Percentiles rank a stretch among this genome's conserved stretches.
These are phyloP conservation scores for Lactarius vividus DNA, from an alignment of 768 basidiomycete genomes.

Conservation along the genomic window DNA sequence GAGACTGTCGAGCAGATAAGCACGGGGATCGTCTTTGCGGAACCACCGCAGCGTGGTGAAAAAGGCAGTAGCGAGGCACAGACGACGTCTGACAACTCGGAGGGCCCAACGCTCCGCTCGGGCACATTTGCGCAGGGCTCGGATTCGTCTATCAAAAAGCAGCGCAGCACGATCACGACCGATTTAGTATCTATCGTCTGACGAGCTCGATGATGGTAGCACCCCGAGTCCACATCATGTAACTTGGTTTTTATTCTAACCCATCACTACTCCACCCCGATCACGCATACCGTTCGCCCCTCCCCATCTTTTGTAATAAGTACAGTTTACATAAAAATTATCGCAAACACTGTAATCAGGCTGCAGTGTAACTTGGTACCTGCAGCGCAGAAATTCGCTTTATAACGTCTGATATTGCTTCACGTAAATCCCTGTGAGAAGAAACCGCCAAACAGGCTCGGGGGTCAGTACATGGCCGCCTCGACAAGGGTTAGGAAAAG, in stretches of 20 bases:
- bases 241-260: not conserved
- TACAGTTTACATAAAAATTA: not conserved
- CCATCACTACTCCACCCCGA: not conserved
- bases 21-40: not conserved
- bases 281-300: not conserved
- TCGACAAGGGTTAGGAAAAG: not conserved
- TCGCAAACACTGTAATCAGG: not conserved
- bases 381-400: not conserved
- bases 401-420: slow-evolving; percentile 2
- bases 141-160: slow-evolving; percentile 1
- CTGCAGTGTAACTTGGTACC: not conserved
- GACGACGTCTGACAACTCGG: not conserved
- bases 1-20: slow-evolving; percentile 27
- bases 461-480: not conserved
- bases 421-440: not conserved
- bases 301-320: not conserved
- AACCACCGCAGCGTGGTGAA: not conserved
- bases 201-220: not conserved
- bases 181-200: not conserved
- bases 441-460: not conserved
- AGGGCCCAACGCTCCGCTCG: not conserved
- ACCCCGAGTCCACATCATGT: not conserved
- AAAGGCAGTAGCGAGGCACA: not conserved
- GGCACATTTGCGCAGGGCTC: not conserved
- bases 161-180: not conserved